Base-by-base conservation (phyloP, 305 asterid species). In the Fraxinus ornus region DNA sequence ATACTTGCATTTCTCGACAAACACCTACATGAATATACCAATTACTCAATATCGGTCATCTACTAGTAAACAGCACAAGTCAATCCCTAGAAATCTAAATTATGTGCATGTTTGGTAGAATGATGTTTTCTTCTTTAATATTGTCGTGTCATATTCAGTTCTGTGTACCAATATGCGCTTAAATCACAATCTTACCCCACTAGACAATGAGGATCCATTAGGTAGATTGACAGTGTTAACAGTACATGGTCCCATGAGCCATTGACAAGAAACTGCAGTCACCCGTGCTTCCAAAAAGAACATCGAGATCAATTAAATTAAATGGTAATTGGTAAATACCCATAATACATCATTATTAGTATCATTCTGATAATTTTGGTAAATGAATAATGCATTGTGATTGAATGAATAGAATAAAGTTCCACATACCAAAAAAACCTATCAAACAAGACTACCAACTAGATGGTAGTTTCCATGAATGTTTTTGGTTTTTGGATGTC, bases 1-100 rank as follows among this genome's bases (percentile, higher is more conserved):
- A 85, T 94, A 94, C 89, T 93, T 94, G 92, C 98, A 94, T 85
- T 89, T 93, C 86, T 94, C 98, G 30, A 94, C 97, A 33, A 86
- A 90, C 28, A 94, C 97, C 97, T 94, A 78, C 87, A 85, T 2
- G 5, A 84, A 35, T 19, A 7, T 77, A 79, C 68, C 19, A 75
- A 44, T 39, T 77, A 71, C 81, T 30, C 33, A 81, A 70, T 62
- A 70, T 37, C 49, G 21, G 24, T 75, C 76, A 33, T 80, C 12
- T 37, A 76, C 36, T 24, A 41, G 37, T 26, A 21, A 33, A 55
- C 79, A 55, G 12, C 79, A 49, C n/a, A 72, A 21, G 60, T 35
- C 76, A 74, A 32, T 19, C 0, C 15, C 28, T n/a, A 26, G 7
- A 36, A 35, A 36, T 32, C 13, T 73, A 41, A 22, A n/a, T 39